Conservation (phyloP, 2,329 filamentous ascomycete genomes). For the Alternaria ethzedia region DNA sequence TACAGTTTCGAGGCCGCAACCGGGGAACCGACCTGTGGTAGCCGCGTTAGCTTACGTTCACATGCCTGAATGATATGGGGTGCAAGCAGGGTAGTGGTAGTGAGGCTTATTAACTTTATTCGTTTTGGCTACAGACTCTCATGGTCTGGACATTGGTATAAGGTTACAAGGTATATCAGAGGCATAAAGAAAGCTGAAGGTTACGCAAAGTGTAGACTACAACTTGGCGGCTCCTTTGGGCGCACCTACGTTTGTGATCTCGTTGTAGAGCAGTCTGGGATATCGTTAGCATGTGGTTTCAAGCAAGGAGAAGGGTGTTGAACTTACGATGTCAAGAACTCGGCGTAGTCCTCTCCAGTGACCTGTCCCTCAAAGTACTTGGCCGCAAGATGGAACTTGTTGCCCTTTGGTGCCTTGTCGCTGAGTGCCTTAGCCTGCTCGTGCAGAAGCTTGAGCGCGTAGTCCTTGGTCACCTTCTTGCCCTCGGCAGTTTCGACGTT, state of each 20-base stretch:
- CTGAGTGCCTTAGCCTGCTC: conserved; percentile 82
- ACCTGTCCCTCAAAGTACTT: conserved; percentile 94
- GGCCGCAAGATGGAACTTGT: conserved; percentile 89
- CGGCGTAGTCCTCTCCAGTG: conserved; percentile 95
- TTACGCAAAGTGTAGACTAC: conserved; percentile 23
- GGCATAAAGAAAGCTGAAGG: too few relatives aligned
- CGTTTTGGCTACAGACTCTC: not conserved
- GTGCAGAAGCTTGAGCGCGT: conserved; percentile 82
- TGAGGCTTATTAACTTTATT: conserved; percentile 8
- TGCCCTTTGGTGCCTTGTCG: conserved; percentile 78
- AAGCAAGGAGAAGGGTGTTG: not conserved
- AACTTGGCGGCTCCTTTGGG: conserved; percentile 62
- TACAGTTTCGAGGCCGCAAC: conserved; percentile 23
- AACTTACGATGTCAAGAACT: conserved; percentile 86
- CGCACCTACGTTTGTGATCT: conserved; percentile 77
- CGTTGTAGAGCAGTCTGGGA: conserved; percentile 80
- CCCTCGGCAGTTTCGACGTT: conserved; percentile 80
- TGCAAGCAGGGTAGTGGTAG: not conserved
- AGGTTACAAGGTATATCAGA: conserved; percentile 5
- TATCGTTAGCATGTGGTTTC: conserved; percentile 21
- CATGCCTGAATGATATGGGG: not conserved
- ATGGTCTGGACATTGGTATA: conserved; percentile 15
- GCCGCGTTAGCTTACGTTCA: conserved; percentile 19
- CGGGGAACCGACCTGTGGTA: conserved; percentile 15
- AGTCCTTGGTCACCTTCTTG: conserved; percentile 91